These are phyloP conservation scores for Exophiala spinifera DNA, from an alignment of 2,329 filamentous ascomycete genomes.

Conservation along the genomic window DNA sequence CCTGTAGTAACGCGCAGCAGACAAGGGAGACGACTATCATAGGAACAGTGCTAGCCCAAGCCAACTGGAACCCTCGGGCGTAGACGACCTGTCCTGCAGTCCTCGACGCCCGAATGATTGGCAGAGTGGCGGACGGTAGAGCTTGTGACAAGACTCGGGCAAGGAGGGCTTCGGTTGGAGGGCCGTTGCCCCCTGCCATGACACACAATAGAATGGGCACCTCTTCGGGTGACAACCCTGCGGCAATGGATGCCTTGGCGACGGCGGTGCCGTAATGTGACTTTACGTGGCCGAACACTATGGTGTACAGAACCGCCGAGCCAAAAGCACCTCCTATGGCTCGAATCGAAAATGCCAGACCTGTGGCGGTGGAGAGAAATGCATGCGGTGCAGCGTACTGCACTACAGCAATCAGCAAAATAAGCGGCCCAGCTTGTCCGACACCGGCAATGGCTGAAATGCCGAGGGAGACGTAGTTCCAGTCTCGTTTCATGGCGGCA, in stretches of 20 bases:
- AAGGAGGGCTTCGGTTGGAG: no score
- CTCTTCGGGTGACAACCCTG: conserved; percentile 42
- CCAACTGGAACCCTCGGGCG: neutral
- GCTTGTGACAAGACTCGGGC: neutral
- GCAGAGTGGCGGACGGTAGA: neutral
- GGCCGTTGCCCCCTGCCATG: no score
- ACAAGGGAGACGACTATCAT: no score
- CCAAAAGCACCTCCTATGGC: conserved; percentile 54
- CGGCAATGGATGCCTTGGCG: conserved; percentile 38
- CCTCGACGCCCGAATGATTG: neutral
- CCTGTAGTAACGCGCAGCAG: no score
- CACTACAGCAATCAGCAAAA: conserved; percentile 49
- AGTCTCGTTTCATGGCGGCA: conserved; percentile 42
- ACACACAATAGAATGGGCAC: conserved; percentile 36
- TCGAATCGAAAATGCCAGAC: conserved; percentile 51
- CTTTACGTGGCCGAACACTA: conserved; percentile 48
- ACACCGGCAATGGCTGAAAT: conserved; percentile 48
- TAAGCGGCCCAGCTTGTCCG: conserved; percentile 50
- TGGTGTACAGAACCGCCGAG: conserved; percentile 51
- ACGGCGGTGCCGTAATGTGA: conserved; percentile 42
- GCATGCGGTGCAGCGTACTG: conserved; percentile 54
- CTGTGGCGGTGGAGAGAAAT: conserved; percentile 52
- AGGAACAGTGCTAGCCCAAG: no score
- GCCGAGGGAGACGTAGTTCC: conserved; percentile 45
- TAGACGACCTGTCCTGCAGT: no score